Percentiles rank a stretch among this genome's conserved stretches.
Evolutionary conservation across 805 yeast genomes (phyloP).

Genomic region (Blastobotrys chiropterorum): DNA sequence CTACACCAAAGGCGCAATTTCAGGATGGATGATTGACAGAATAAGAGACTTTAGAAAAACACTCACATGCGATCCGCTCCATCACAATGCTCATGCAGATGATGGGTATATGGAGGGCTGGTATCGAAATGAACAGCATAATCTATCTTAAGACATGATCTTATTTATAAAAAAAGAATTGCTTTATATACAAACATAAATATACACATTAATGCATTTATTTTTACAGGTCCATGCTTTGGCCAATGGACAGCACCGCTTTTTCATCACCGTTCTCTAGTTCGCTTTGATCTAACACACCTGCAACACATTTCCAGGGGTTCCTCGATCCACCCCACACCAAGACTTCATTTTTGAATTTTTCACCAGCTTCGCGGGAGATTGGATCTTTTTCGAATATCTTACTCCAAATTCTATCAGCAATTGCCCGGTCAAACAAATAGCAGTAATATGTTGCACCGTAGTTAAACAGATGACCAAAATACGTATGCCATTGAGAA

Average conservation of each 20-base stretch:
- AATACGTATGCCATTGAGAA: constrained; percentile 89
- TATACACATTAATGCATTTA: background rate
- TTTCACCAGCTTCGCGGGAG: constrained; percentile 65
- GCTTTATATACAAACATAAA: background rate
- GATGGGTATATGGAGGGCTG: background rate
- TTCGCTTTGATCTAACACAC: constrained; percentile 60
- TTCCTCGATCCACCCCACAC: constrained; percentile 92
- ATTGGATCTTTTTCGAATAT: constrained; percentile 68
- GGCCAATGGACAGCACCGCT: constrained; percentile 43
- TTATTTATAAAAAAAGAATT: background rate
- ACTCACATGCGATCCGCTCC: background rate
- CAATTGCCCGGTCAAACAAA: constrained; percentile 85
- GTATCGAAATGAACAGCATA: background rate
- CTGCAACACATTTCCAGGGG: constrained; percentile 82
- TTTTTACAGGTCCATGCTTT: background rate
- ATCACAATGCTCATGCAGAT: background rate
- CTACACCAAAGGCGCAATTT: constrained; percentile 11
- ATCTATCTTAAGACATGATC: background rate
- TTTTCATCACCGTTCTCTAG: constrained; percentile 58
- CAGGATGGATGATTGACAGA: constrained; percentile 31
- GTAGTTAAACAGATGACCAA: constrained; percentile 88
- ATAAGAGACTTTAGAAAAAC: constrained; percentile 13
- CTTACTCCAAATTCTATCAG: constrained; percentile 73
- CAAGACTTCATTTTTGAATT: constrained; percentile 61
- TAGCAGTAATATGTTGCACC: constrained; percentile 94